Evolutionary conservation across 179 eudicot genomes (phyloP), one percentile per base, ranked within the genome.

Genomic region (Spergularia azorica): DNA sequence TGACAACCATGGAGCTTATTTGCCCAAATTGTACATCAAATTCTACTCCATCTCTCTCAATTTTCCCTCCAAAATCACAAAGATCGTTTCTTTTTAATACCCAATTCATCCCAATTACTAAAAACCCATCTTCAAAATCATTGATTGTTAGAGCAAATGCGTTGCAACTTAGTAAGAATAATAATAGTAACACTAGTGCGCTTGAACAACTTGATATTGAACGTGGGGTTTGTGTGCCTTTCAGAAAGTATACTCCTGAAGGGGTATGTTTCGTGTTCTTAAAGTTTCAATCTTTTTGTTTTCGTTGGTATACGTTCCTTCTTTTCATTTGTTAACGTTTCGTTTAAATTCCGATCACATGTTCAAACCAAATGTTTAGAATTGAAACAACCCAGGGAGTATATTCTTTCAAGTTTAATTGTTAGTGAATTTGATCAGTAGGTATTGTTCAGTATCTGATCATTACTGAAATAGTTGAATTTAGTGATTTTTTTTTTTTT

Each of bases 161-260:
- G 1, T 74, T 84, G 76, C 80, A 81, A 66, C 17, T 82, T 38
- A 74, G 77, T 61, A 76, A 72, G 60, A 74, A 14, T 21, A 64
- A 21, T 41, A 55, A 18, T 54, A 73, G 20, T 74, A 67, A 71
- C 15, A 64, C 67, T 6, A 87, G 85, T 79, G 99, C 97, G 51
- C 67, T 91, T 77, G 99, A 93, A 62, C 95, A 84, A 84, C 91
- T 95, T 52, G 99, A 93, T 71, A 85, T 95, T 55, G 99, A 95
- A 63, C 95, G 97, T 39, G 99, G 99, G n/a, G 97, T 95, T 85
- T 95, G 99, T 75, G 88, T 93, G 51, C 99, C 99, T 3, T 95
- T 93, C 46, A 91, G 99, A 54, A 95, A 95, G 90, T 95, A 95
- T 74, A 81, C 86, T 4, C 99, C 99, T 32, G 84, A 93, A 60